phyloP scores from a whole-genome alignment of 257 asterid genomes.

The Catharanthus roseus region DNA sequence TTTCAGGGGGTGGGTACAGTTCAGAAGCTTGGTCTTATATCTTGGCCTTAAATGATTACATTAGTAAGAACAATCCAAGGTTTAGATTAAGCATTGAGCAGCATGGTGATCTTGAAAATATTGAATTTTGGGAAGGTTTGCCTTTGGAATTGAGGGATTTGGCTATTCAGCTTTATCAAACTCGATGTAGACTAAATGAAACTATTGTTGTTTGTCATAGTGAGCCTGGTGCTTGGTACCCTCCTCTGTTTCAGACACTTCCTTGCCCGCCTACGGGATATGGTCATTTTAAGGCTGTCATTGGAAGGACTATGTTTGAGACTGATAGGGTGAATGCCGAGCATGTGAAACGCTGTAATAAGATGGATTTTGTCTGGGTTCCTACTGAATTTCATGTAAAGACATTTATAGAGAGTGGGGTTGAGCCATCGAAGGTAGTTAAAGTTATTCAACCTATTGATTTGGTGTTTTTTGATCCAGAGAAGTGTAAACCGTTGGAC shows the following conservation, averaged over 20 bases:
- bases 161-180: conserved; percentile 46
- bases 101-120: conserved; percentile 63
- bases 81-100: conserved; percentile 62
- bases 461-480: conserved; percentile 58
- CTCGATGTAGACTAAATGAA: conserved; percentile 44
- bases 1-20: conserved; percentile 92
- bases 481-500: conserved; percentile 45
- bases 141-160: conserved; percentile 53
- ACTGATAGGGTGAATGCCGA: conserved; percentile 62
- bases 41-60: conserved; percentile 41
- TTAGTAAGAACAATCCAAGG: conserved; percentile 32
- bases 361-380: conserved; percentile 82
- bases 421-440: conserved; percentile 55
- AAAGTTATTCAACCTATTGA: conserved; percentile 82
- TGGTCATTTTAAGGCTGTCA: conserved; percentile 44
- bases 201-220: conserved; percentile 82
- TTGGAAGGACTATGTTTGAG: conserved; percentile 94
- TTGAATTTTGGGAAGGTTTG: conserved; percentile 75
- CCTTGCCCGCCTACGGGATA: conserved; percentile 67
- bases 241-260: conserved; percentile 65
- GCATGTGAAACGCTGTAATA: conserved; percentile 61
- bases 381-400: conserved; percentile 81
- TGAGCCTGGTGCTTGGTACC: conserved; percentile 96
- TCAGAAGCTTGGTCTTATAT: conserved; percentile 96
- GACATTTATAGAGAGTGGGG: conserved; percentile 59